Evolutionary conservation across 176 grass and related monocot genomes (phyloP).

Genomic region (Rhipidocladum racemiflorum): DNA sequence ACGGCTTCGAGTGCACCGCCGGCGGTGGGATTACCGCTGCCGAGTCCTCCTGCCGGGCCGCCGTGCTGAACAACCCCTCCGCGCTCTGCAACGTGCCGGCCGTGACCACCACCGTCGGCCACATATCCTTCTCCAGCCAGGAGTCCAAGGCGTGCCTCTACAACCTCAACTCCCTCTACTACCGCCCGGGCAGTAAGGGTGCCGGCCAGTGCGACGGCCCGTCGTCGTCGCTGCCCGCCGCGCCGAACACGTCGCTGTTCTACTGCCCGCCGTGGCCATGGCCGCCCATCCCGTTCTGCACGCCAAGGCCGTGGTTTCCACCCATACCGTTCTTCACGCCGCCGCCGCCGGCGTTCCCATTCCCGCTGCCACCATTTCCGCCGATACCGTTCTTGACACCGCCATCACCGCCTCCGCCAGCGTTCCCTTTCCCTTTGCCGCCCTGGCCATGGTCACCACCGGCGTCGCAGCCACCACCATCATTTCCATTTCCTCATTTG

Average conservation of each 20-base stretch:
- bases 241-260: conserved; percentile 62
- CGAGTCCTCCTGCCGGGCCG: conserved; percentile 64
- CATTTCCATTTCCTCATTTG: conserved; percentile 40
- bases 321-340: conserved; percentile 69
- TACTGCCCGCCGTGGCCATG: conserved; percentile 85
- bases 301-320: conserved; percentile 58
- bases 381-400: conserved; percentile 47
- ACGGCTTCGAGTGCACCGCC: conserved; percentile 58
- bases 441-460: conserved; percentile 41
- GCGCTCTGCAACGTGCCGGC: conserved; percentile 61
- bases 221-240: neutral
- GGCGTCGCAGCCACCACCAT: neutral
- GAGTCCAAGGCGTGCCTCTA: conserved; percentile 46
- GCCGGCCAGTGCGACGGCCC: conserved; percentile 18
- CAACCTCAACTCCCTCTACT: conserved; percentile 85
- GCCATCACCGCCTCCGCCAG: conserved; percentile 39
- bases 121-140: conserved; percentile 42
- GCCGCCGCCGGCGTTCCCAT: conserved; percentile 44
- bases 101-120: conserved; percentile 51
- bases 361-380: conserved; percentile 44
- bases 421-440: conserved; percentile 49
- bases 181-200: conserved; percentile 50
- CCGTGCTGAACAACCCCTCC: conserved; percentile 58
- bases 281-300: conserved; percentile 71
- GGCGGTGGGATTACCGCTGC: conserved; percentile 32